Base-by-base conservation (phyloP, 352 stramenopile genomes). In the Globisporangium uncinulatum region DNA sequence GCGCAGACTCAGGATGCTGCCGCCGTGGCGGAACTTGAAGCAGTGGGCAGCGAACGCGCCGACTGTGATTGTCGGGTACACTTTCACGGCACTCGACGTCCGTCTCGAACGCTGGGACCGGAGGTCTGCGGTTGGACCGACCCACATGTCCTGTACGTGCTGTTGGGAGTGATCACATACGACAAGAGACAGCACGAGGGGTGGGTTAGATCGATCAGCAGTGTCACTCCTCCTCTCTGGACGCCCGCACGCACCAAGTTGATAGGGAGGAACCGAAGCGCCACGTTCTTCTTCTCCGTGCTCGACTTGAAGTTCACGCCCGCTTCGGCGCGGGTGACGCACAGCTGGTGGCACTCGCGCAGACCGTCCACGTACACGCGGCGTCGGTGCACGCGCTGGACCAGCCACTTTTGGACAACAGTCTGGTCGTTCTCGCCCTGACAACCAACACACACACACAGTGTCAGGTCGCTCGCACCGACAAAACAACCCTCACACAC, bases 1-100 rank as follows among this genome's bases (percentile, higher is more conserved):
- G 34, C 87, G 69, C 57, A 74, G 77, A 31, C 73, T 74, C 5
- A 93, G 67, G 54, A 95, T 91, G 29, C 24, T 29, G 24, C 86
- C 86, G 41, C 86, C 86, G 50, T 91, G 88, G 51, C 79, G 92
- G 47, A 95, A 95, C 62, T 94, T 94, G 80, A 90, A 92, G 31
- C 81, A 79, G 56, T 95, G 86, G 3, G 86, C 83, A 13, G 83
- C 67, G 1, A 81, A 80, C 7, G 86, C 86, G n/a, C 86, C 86
- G 15, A 95, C 81, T 0, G 86, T 95, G 0, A 80, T 90, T 31
- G 92, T 92, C 32, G 92, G 80, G 47, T 95, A 95, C 8, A 73
- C 83, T 21, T 74, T 83, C 1, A 95, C 83, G 34, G 91, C 79
- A 51, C 87, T 88, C n/a, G 86, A 94, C 15, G 76, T 72, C 6